phyloP scores from a whole-genome alignment of 495 filamentous ascomycete genomes.

The Sordaria brevicollis region DNA sequence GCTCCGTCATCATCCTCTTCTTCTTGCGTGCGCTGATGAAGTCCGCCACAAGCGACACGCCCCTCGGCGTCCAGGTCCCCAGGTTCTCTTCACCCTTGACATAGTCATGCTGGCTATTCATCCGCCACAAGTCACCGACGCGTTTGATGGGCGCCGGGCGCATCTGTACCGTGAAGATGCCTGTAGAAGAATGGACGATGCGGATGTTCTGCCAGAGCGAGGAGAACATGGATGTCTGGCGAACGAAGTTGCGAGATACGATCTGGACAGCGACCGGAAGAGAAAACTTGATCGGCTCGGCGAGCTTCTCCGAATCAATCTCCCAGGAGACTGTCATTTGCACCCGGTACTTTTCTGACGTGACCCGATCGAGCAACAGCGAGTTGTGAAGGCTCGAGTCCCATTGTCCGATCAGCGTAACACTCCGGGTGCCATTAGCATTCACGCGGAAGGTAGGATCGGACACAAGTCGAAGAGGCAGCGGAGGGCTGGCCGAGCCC shows the following conservation, averaged over 20 bases:
- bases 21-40: slow-evolving; percentile 63
- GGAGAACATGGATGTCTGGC: slow-evolving; percentile 76
- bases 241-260: slow-evolving; percentile 71
- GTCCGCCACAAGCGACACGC: slow-evolving; percentile 77
- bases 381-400: slow-evolving; percentile 91
- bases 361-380: slow-evolving; percentile 77
- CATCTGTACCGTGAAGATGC: slow-evolving; percentile 76
- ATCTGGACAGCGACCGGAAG: slow-evolving; percentile 73
- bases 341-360: slow-evolving; percentile 81
- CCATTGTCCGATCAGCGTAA: slow-evolving; percentile 84
- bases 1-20: slow-evolving; percentile 59
- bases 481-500: slow-evolving; percentile 56
- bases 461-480: slow-evolving; percentile 63
- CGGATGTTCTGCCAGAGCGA: slow-evolving; percentile 75
- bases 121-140: slow-evolving; percentile 88
- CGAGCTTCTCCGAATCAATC: slow-evolving; percentile 64
- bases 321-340: slow-evolving; percentile 82
- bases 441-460: slow-evolving; percentile 70
- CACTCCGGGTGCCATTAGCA: slow-evolving; percentile 81
- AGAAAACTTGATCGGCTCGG: slow-evolving; percentile 75
- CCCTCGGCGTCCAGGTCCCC: slow-evolving; percentile 73
- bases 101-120: slow-evolving; percentile 89
- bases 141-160: slow-evolving; percentile 82
- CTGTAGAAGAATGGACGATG: slow-evolving; percentile 75
- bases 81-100: slow-evolving; percentile 90